Evolutionary conservation across 176 grass and related monocot species (phyloP), one percentile per base, ranked within the genome.

Genomic region (Hsuehochloa calcarea): DNA sequence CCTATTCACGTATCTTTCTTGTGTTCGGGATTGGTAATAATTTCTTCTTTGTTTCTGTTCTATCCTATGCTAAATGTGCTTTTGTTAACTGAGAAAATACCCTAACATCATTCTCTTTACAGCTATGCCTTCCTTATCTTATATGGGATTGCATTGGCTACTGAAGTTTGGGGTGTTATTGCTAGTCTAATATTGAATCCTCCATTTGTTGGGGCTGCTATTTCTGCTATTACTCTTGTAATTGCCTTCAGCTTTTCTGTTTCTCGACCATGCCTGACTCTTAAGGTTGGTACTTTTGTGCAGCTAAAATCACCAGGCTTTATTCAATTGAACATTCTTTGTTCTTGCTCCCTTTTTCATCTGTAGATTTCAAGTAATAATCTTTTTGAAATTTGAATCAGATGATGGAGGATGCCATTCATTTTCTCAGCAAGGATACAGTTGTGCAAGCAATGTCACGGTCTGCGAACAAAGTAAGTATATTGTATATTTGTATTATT

Each of bases 341-440:
- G 23, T 63, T 67, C 37, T 50, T 86, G 44, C 10, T 49, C 61
- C 25, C 62, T 34, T 82, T 79, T 72, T 78, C 5, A 20, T 87
- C 44, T 83, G 37, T 75, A 26, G 59, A 80, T 47, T 80, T 75
- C 40, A 56, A 51, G 29, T 26, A 72, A 55, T 65, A 56, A 78
- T n/a, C 23, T 55, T 74, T 60, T 44, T 45, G 82, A 46, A 85
- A 59, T 50, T 23, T 78, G 68, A 70, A 90, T 72, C 77, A 99
- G 96, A 99, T 99, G 96, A 92, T 99, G 93, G 96, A 99, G 83
- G 96, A 99, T 40, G 96, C 93, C 6, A 62, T 99, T 68, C 96
- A 92, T 87, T 99, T 95, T 86, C 93, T 99, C 37, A 94, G 91
- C 85, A 99, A 99, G 81, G 96, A 99, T 88, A 96, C 93, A 27